These are phyloP conservation scores for Debaryomyces coudertii DNA, from an alignment of 1,139 yeast genomes.

Conservation along the genomic window DNA sequence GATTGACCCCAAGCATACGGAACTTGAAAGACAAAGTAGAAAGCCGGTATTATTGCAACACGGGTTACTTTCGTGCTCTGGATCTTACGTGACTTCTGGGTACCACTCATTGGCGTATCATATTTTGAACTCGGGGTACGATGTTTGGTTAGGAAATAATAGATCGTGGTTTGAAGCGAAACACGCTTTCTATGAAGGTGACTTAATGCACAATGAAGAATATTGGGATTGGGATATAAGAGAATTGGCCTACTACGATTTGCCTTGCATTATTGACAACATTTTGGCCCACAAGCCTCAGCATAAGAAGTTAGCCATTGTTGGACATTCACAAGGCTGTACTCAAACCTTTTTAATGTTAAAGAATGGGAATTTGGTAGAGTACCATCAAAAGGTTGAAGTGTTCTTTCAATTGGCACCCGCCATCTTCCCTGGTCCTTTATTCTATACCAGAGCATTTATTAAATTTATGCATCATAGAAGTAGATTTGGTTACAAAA, in stretches of 20 bases:
- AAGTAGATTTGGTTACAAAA: constrained; percentile 38
- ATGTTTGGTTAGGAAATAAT: constrained; percentile 94
- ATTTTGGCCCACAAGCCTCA: constrained; percentile 50
- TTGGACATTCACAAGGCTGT: constrained; percentile 94
- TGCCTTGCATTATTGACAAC: constrained; percentile 70
- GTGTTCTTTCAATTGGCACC: constrained; percentile 83
- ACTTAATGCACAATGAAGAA: constrained; percentile 51
- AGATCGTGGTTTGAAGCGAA: constrained; percentile 80
- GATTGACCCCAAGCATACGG: constrained; percentile 51
- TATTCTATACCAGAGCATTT: constrained; percentile 60
- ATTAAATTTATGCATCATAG: constrained; percentile 57
- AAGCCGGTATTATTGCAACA: constrained; percentile 78
- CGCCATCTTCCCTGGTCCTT: constrained; percentile 82
- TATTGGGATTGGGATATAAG: constrained; percentile 87
- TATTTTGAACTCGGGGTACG: constrained; percentile 67
- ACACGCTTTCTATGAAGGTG: constrained; percentile 47
- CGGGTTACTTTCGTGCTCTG: constrained; percentile 86
- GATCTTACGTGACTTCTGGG: constrained; percentile 81
- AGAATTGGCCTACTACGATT: constrained; percentile 77
- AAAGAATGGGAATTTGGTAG: constrained; percentile 34
- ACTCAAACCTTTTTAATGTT: constrained; percentile 74
- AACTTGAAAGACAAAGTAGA: constrained; percentile 27
- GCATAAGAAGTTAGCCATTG: constrained; percentile 56
- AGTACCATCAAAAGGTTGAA: constrained; percentile 53
- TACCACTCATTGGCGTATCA: constrained; percentile 71